Conservation (phyloP, 306 rosid genomes). For the Hylodesmum podocarpum region DNA sequence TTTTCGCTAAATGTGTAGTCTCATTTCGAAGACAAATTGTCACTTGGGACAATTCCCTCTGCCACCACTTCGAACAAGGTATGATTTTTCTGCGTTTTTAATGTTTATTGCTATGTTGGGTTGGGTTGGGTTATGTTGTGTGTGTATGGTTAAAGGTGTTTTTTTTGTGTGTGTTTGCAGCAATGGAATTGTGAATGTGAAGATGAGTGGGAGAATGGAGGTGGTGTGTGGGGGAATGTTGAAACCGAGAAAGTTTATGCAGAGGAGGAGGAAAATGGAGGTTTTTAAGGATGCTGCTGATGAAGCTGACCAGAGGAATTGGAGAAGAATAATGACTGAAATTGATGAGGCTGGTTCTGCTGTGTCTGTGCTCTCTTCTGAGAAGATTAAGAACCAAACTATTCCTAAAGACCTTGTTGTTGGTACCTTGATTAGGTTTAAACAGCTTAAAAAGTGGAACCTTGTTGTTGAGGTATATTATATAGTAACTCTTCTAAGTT, state of each 20-base stretch:
- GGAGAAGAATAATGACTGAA: constrained; percentile 81
- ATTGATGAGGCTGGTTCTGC: constrained; percentile 82
- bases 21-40: constrained; percentile 42
- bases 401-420: constrained; percentile 66
- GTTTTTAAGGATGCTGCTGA: constrained; percentile 73
- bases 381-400: constrained; percentile 43
- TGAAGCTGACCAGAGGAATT: constrained; percentile 80
- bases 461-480: constrained; percentile 74
- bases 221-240: constrained; percentile 81
- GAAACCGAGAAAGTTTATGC: constrained; percentile 76
- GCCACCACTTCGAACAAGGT: constrained; percentile 28
- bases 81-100: constrained; percentile 3
- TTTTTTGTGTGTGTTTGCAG: constrained; percentile 36
- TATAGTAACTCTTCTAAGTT: background rate
- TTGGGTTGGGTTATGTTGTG: background rate
- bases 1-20: constrained; percentile 32
- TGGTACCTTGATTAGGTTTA: constrained; percentile 86
- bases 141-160: background rate
- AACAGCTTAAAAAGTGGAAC: constrained; percentile 85
- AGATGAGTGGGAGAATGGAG: constrained; percentile 49
- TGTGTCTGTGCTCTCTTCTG: constrained; percentile 61
- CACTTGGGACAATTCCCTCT: constrained; percentile 32
- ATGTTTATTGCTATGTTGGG: background rate
- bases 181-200: constrained; percentile 43
- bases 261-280: constrained; percentile 60